Percentiles rank a stretch among this genome's conserved stretches.
Conservation (phyloP, 1,139 yeast genomes). For the Suhomyces guaymorum region DNA sequence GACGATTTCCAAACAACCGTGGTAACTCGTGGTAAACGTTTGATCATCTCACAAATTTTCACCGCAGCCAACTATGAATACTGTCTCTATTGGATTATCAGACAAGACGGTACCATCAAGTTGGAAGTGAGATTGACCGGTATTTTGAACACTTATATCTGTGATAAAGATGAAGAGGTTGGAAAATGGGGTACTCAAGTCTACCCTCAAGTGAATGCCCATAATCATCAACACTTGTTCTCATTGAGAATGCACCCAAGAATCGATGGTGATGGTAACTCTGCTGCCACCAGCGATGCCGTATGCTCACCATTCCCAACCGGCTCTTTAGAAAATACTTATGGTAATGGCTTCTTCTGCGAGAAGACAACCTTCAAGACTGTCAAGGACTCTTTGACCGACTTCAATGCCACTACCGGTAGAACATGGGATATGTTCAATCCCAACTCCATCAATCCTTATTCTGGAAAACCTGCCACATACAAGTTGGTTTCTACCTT, state of each 20-base stretch:
- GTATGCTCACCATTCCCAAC: conserved; percentile 56
- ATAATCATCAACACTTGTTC: conserved; percentile 82
- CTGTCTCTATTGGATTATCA: conserved; percentile 78
- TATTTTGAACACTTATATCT: conserved; percentile 68
- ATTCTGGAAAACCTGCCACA: conserved; percentile 73
- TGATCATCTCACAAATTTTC: conserved; percentile 75
- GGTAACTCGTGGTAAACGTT: conserved; percentile 72
- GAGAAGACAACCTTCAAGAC: conserved; percentile 66
- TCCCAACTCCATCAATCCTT: conserved; percentile 63
- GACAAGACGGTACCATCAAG: conserved; percentile 82
- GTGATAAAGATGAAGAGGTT: conserved; percentile 61
- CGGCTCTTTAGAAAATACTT: conserved; percentile 67
- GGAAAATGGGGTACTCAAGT: conserved; percentile 82
- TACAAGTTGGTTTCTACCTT: conserved; percentile 79
- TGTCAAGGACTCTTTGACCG: conserved; percentile 64
- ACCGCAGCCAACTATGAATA: conserved; percentile 87
- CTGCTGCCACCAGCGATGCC: conserved; percentile 72
- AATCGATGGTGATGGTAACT: conserved; percentile 76
- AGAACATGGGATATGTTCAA: conserved; percentile 82
- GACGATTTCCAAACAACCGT: conserved; percentile 75
- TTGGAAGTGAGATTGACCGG: conserved; percentile 80
- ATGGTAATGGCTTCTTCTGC: conserved; percentile 72
- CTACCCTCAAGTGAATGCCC: conserved; percentile 80
- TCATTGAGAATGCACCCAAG: conserved; percentile 79
- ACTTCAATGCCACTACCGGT: conserved; percentile 59